Percentiles rank a stretch among this genome's conserved stretches.
Conservation (phyloP, 2,329 filamentous ascomycete genomes). For the Diplodia sapinea region DNA sequence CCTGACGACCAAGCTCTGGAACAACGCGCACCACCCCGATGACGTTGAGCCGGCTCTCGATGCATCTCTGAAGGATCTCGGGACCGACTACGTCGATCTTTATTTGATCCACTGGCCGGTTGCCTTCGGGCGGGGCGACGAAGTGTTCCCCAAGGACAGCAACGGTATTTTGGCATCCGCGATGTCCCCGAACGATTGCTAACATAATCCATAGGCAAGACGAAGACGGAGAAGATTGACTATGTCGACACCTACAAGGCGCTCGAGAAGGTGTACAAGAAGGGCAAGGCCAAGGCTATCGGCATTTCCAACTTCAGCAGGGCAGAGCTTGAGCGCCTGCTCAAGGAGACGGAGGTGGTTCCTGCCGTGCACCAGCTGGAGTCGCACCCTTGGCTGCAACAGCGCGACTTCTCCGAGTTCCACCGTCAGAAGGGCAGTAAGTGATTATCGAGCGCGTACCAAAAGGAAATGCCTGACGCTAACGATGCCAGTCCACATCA, state of each 20-base stretch:
- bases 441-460: slow-evolving; percentile 68
- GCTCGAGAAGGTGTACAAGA: slow-evolving; percentile 75
- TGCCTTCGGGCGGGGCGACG: slow-evolving; percentile 60
- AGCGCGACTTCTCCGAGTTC: slow-evolving; percentile 56
- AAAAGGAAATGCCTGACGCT: slow-evolving; percentile 70
- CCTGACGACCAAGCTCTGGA: slow-evolving; percentile 93
- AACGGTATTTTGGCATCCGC: slow-evolving; percentile 37
- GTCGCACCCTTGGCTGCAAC: slow-evolving; percentile 60
- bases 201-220: slow-evolving; percentile 59
- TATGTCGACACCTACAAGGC: slow-evolving; percentile 84
- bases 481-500: slow-evolving; percentile 75
- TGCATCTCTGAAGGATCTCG: slow-evolving; percentile 61
- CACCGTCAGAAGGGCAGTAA: slow-evolving; percentile 59
- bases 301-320: slow-evolving; percentile 63
- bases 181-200: background rate
- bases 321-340: slow-evolving; percentile 55
- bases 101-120: slow-evolving; percentile 91
- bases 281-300: slow-evolving; percentile 73
- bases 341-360: slow-evolving; percentile 53
- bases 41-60: slow-evolving; percentile 51
- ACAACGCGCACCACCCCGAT: slow-evolving; percentile 76
- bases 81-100: slow-evolving; percentile 87
- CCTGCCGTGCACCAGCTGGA: slow-evolving; percentile 60
- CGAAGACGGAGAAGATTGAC: slow-evolving; percentile 69
- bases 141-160: slow-evolving; percentile 1